Conservation (phyloP, 768 basidiomycete species). For the Boletus fagicola region DNA sequence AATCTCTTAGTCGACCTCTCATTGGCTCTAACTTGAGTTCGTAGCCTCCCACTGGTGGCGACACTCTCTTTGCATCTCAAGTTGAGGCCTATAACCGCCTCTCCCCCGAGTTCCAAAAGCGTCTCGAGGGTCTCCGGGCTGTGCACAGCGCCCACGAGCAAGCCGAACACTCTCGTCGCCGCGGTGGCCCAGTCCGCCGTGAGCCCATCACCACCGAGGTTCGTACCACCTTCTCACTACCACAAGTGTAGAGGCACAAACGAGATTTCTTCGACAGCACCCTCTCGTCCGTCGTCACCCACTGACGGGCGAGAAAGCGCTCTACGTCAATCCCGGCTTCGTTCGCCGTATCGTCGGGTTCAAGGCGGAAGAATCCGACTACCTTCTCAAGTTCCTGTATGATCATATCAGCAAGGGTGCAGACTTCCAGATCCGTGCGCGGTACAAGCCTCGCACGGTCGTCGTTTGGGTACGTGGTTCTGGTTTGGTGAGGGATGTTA, state of each 20-base stretch:
- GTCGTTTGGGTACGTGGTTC: neutral
- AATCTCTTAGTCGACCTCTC: too few relatives aligned
- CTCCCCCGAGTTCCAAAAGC: conserved; percentile 52
- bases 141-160: conserved; percentile 56
- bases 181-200: neutral
- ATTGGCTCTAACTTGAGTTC: conserved; percentile 4
- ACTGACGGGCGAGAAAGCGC: conserved; percentile 44
- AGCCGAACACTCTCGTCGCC: conserved; percentile 40
- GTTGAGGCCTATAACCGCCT: conserved; percentile 60
- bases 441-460: neutral
- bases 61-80: conserved; percentile 56
- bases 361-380: conserved; percentile 54
- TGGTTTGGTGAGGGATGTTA: neutral
- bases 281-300: conserved; percentile 59
- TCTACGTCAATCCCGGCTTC: conserved; percentile 57
- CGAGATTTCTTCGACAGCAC: neutral
- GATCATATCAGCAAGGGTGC: neutral
- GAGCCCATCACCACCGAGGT: neutral
- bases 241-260: neutral
- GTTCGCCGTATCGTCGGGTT: neutral
- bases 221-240: neutral
- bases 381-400: neutral
- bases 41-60: conserved; percentile 41
- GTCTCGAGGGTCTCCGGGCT: conserved; percentile 55
- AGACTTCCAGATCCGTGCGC: neutral